Base-by-base conservation (phyloP, 2,329 filamentous ascomycete genomes). In the Huntiella savannae region DNA sequence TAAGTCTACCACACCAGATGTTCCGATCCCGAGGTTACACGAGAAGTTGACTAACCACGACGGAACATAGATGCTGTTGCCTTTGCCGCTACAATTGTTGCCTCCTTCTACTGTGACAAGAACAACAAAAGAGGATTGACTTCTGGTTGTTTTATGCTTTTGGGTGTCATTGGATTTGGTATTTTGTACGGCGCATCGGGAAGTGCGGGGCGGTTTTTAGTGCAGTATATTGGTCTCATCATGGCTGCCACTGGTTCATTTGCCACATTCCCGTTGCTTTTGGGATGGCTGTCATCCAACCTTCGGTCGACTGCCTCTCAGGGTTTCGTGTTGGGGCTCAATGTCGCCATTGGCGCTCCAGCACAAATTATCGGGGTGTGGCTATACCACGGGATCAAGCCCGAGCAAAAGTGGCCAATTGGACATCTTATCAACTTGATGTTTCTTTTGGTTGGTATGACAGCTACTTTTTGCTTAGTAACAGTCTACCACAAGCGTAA, bases 271-370 rank as follows among this genome's bases (percentile, higher is more conserved):
- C 78, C 79, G 0, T 77, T 78, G 0, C 66, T 84, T 50, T 64
- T 81, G 1, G 77, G 77, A n/a, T 82, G 77, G 78, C 62, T 82
- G 5, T 75, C 73, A 6, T 75, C 72, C 36, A 84, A 84, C 55
- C 63, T 81, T 42, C 72, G 71, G 55, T 74, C 68, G 46, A 82
- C 79, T 0, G 72, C 73, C 0, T 69, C 77, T 0, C 72, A 73
- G 0, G 79, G 79, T 0, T 65, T 84, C 8, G 79, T 78, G 2
- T 79, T 83, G 47, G 79, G 78, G 0, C 60, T 84, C 51, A 82
- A 83, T 51, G 71, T 83, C 12, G 75, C 73, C 2, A 67, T 80
- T 28, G 69, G 69, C 42, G 78, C 77, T 0, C 78, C 77, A 0
- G 79, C 79, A 0, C 79, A 83, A 58, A 83, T 84, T 36, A 70